These are phyloP conservation scores for Glycine tomentella DNA, from an alignment of 306 rosid species.

Conservation along the genomic window DNA sequence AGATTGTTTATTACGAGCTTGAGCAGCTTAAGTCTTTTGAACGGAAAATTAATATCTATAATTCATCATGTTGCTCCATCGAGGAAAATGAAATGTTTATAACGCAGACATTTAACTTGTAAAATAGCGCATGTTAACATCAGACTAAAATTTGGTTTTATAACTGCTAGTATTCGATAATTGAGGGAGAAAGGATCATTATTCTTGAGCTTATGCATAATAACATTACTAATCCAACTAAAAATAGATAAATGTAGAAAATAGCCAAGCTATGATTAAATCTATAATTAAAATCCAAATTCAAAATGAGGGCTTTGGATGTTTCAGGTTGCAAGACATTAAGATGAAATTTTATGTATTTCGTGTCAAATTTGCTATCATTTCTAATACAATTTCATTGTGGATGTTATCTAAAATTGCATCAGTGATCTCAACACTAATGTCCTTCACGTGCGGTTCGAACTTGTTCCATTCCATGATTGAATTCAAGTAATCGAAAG, in stretches of 20 bases:
- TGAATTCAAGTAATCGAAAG: slow-evolving; percentile 54
- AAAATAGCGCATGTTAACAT: not conserved
- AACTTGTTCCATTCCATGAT: slow-evolving; percentile 58
- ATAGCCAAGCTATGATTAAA: not conserved
- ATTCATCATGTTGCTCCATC: not conserved
- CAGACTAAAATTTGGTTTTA: not conserved
- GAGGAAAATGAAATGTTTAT: not conserved
- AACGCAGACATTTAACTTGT: not conserved
- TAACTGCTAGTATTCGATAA: not conserved
- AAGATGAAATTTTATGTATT: not conserved
- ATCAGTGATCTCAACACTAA: slow-evolving; percentile 63
- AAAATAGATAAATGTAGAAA: not conserved
- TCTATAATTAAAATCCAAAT: not conserved
- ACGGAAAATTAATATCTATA: not conserved
- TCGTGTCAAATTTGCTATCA: slow-evolving; percentile 32
- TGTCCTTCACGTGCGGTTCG: slow-evolving; percentile 48
- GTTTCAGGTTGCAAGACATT: not conserved
- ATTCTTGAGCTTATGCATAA: no score
- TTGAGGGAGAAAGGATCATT: not conserved
- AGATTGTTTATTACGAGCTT: not conserved
- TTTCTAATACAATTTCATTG: slow-evolving; percentile 56
- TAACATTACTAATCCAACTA: not conserved
- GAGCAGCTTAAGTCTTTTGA: not conserved
- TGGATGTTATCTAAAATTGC: slow-evolving; percentile 59
- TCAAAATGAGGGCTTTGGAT: not conserved